These are phyloP conservation scores for Esteya vermicola DNA, from an alignment of 2,329 filamentous ascomycete genomes.

Conservation along the genomic window DNA sequence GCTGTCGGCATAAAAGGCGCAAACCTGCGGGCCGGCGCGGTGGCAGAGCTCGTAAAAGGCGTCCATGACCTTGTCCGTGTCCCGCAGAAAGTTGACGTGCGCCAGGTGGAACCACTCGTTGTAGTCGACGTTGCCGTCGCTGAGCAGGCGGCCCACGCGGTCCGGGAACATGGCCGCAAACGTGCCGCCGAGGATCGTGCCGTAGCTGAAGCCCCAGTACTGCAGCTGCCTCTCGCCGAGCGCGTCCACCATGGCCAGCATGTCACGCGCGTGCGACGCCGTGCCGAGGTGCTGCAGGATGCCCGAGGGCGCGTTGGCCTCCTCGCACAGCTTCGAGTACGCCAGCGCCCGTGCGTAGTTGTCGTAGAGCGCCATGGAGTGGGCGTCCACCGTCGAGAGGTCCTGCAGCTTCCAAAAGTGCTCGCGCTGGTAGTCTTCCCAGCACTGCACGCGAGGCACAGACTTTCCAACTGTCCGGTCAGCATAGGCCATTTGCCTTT, in stretches of 20 bases:
- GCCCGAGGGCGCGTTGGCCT: slow-evolving; percentile 18
- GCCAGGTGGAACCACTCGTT: slow-evolving; percentile 35
- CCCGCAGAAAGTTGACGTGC: slow-evolving; percentile 32
- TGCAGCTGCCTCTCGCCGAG: slow-evolving; percentile 26
- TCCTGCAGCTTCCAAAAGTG: slow-evolving; percentile 29
- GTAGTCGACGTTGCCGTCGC: slow-evolving; percentile 40
- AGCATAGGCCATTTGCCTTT: not conserved
- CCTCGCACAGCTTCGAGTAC: slow-evolving; percentile 28
- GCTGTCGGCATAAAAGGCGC: slow-evolving; percentile 25
- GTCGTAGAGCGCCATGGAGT: slow-evolving; percentile 29
- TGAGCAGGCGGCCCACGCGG: slow-evolving; percentile 32
- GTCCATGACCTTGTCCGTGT: slow-evolving; percentile 38
- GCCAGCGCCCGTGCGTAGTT: slow-evolving; percentile 27
- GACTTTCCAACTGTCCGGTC: slow-evolving; percentile 26
- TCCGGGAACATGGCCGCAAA: slow-evolving; percentile 39
- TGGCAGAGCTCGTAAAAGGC: slow-evolving; percentile 40
- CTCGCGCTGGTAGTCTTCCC: slow-evolving; percentile 25
- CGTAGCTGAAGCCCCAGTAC: slow-evolving; percentile 43
- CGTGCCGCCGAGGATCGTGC: slow-evolving; percentile 34
- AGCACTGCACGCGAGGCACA: slow-evolving; percentile 36
- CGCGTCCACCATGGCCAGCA: slow-evolving; percentile 30
- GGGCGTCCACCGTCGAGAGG: slow-evolving; percentile 29
- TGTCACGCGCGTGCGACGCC: slow-evolving; percentile 28
- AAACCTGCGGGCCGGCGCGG: slow-evolving; percentile 31
- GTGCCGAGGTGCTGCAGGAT: slow-evolving; percentile 28